Conservation (phyloP, 345 rosid species). For the Eucalyptus tenuipes region DNA sequence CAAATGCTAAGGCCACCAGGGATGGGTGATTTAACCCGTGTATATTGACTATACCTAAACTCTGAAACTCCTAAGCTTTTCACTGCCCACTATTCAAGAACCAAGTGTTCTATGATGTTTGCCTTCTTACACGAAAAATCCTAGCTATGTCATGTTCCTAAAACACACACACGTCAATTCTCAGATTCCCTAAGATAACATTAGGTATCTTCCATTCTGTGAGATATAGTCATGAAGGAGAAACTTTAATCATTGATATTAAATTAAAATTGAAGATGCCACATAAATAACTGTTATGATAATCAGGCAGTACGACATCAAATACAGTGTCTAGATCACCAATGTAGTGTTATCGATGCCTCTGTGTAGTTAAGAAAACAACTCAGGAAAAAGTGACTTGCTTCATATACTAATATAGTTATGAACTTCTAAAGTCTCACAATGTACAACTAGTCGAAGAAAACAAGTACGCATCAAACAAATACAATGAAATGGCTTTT, state of each 20-base stretch:
- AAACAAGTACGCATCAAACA: background rate
- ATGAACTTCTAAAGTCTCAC: background rate
- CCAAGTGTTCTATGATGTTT: background rate
- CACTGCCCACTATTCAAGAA: background rate
- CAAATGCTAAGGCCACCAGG: too few species aligned
- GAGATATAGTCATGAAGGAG: background rate
- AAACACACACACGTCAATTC: too few species aligned
- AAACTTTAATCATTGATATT: background rate
- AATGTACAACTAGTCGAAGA: background rate
- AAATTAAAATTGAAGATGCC: background rate
- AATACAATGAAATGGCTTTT: too few species aligned
- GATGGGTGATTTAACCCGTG: too few species aligned
- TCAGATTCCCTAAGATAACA: background rate
- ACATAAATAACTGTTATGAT: background rate
- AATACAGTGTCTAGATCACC: slow-evolving; percentile 10
- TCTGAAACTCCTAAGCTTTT: too few species aligned
- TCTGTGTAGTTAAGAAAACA: background rate
- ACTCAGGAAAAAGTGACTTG: background rate
- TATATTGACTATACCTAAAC: too few species aligned
- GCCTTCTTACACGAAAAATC: background rate
- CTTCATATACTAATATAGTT: background rate
- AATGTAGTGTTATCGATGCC: slow-evolving; percentile 18
- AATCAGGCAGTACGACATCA: slow-evolving; percentile 4
- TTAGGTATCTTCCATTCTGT: background rate
- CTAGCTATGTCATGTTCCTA: background rate